Conservation (phyloP, 176 grass and related monocot species). For the Carex kokanica region DNA sequence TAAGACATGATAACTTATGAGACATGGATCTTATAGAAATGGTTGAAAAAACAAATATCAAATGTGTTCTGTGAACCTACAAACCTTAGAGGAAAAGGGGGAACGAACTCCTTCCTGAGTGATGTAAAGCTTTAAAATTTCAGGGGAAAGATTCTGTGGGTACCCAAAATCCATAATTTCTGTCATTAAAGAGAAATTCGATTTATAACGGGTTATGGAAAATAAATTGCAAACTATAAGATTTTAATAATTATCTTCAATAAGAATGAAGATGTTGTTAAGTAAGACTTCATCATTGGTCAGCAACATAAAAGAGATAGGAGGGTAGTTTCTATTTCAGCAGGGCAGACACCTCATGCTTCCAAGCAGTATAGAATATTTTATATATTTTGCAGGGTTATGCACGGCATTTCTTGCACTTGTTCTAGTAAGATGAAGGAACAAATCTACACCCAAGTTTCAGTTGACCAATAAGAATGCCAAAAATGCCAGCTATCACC, state of each 20-base stretch:
- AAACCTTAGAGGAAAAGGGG: slow-evolving; percentile 96
- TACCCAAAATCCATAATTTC: slow-evolving; percentile 99
- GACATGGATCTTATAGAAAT: background rate
- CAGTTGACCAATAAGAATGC: background rate
- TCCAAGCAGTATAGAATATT: background rate
- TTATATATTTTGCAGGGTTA: background rate
- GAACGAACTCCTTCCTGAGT: slow-evolving; percentile 95
- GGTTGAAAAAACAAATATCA: background rate
- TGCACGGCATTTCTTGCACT: background rate
- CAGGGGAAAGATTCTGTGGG: slow-evolving; percentile 96
- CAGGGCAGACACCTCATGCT: background rate
- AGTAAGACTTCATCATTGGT: background rate
- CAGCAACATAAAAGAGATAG: background rate
- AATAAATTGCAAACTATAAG: background rate
- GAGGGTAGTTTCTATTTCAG: background rate
- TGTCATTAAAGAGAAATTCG: slow-evolving; percentile 31
- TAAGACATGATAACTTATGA: background rate
- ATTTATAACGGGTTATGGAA: background rate
- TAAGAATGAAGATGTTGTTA: background rate
- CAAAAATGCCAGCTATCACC: background rate
- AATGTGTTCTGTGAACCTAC: background rate
- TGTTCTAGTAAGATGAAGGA: background rate
- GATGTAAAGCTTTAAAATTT: slow-evolving; percentile 99
- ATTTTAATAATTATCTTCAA: background rate
- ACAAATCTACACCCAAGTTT: slow-evolving; percentile 2